Percentiles rank a stretch among this genome's conserved stretches.
phyloP scores from a whole-genome alignment of 2,329 filamentous ascomycete species.

The Graphilbum fragrans region DNA sequence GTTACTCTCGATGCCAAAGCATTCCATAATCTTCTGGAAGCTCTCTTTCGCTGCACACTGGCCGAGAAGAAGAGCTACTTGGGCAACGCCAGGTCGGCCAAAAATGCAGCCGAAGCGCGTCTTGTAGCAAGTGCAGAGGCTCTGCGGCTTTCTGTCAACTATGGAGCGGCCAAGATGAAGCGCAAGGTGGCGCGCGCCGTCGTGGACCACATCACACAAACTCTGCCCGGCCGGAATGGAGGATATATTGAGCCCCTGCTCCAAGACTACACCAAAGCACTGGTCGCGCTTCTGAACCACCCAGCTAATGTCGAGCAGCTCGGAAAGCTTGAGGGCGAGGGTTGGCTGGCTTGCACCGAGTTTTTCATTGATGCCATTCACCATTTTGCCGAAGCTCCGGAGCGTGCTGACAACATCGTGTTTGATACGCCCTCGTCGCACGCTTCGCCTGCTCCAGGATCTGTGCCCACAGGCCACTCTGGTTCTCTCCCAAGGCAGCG shows the following conservation, averaged over 20 bases:
- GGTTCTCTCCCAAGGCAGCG: constrained; percentile 12
- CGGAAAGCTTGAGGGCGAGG: constrained; percentile 36
- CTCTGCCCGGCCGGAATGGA: constrained; percentile 49
- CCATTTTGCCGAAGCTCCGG: constrained; percentile 30
- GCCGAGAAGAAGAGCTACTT: constrained; percentile 56
- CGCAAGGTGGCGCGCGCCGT: constrained; percentile 68
- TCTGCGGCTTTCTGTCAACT: constrained; percentile 58
- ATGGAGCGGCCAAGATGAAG: constrained; percentile 56
- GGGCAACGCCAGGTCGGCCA: constrained; percentile 33
- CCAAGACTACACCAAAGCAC: constrained; percentile 65
- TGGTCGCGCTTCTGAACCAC: constrained; percentile 58
- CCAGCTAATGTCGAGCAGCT: constrained; percentile 73
- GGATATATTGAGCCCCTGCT: constrained; percentile 56
- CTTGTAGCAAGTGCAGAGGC: constrained; percentile 59
- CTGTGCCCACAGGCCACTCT: constrained; percentile 19
- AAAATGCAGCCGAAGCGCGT: constrained; percentile 38
- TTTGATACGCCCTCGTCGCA: constrained; percentile 16
- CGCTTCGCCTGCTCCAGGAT: constrained; percentile 34
- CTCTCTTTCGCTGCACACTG: constrained; percentile 57
- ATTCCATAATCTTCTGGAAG: constrained; percentile 74
- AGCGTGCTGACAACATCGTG: constrained; percentile 17
- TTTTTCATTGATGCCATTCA: constrained; percentile 60
- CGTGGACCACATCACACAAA: constrained; percentile 70
- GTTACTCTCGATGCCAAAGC: constrained; percentile 54
- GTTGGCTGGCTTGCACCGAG: constrained; percentile 57